Base-by-base conservation (phyloP, 1,284 basidiomycete genomes). In the Apiotrichum akiyoshidainum region DNA sequence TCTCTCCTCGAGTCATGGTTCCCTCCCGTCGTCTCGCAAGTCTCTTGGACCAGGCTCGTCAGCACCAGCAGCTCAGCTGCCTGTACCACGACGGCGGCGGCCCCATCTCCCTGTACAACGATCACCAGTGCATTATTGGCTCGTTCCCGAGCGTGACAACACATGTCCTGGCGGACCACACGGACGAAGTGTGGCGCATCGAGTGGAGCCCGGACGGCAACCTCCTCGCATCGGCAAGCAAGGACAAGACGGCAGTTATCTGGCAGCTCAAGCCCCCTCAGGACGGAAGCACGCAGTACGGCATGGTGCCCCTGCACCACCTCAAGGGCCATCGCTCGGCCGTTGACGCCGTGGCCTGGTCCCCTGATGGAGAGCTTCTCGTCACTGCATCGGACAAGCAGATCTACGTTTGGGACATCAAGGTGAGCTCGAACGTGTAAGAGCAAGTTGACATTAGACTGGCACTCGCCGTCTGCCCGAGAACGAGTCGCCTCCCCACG, bases 131-230 rank as follows among this genome's bases (percentile, higher is more conserved):
- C 77, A 85, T 87, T 63, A 84, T 87, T 69, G 83, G 84, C 46
- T 83, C 84, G 42, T 98, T 99, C 79, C 95, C 95, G 13, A 84
- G 85, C 34, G 81, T 87, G 33, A 92, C 89, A 10, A 92, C 91
- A 2, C 87, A 88, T 26, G 87, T 93, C 44, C 80, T 98, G 49
- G 83, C 86, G 44, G 89, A 87, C 35, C 95, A 99, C 76, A 83
- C 82, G 14, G 91, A 97, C 71, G 92, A 99, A 75, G 92, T 99
- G 14, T 99, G 95, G 94, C 86, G 89, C 69, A 79, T 98, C 61
- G 88, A 88, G 72, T 99, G 94, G 90, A 96, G 92, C 74, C 90
- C 92, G 68, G 86, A 88, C 72, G 95, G 96, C 5, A 79, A 79
- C 49, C 86, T 84, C 68, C 82, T 99, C 40, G 96, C 94, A 16